Percentiles rank a stretch among this genome's conserved stretches.
Conservation (phyloP, 2,329 filamentous ascomycete species). For the Fusarium sp. region DNA sequence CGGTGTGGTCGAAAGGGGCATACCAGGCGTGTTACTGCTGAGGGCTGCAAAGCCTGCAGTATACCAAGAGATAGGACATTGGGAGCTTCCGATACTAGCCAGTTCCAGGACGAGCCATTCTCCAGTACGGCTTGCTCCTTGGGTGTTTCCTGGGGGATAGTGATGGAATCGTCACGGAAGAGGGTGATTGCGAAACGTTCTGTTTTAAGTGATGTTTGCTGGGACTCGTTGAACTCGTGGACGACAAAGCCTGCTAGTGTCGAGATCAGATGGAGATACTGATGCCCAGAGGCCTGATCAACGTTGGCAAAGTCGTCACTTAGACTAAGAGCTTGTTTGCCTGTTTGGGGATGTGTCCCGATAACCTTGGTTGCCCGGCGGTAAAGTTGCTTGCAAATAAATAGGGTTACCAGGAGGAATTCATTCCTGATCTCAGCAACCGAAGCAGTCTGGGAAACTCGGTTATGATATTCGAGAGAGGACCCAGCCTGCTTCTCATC, state of each 20-base stretch:
- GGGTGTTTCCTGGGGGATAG: conserved; percentile 21
- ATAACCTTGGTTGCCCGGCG: conserved; percentile 54
- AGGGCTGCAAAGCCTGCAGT: conserved; percentile 53
- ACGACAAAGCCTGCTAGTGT: conserved; percentile 54
- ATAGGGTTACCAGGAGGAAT: conserved; percentile 57
- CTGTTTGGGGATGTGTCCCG: conserved; percentile 34
- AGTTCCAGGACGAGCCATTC: conserved; percentile 49
- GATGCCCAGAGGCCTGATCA: conserved; percentile 48
- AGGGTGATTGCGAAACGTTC: conserved; percentile 54
- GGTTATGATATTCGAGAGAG: conserved; percentile 3
- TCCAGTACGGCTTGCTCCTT: conserved; percentile 27
- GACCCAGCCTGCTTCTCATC: conserved; percentile 5
- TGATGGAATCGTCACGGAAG: conserved; percentile 53
- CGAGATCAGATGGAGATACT: conserved; percentile 55
- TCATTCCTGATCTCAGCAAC: conserved; percentile 51
- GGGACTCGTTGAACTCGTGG: conserved; percentile 54
- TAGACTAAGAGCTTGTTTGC: conserved; percentile 47
- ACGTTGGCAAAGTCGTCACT: conserved; percentile 50
- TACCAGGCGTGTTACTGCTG: conserved; percentile 53
- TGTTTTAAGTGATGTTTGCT: conserved; percentile 52
- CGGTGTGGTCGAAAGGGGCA: conserved; percentile 16
- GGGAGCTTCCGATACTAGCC: conserved; percentile 49
- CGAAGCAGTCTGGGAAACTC: conserved; percentile 24
- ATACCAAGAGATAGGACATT: conserved; percentile 57
- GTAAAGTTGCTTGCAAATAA: conserved; percentile 57